Percentiles rank a stretch among this genome's conserved stretches.
Evolutionary conservation across 2,329 filamentous ascomycete species (phyloP).

Genomic region (Penicillium sp.): DNA sequence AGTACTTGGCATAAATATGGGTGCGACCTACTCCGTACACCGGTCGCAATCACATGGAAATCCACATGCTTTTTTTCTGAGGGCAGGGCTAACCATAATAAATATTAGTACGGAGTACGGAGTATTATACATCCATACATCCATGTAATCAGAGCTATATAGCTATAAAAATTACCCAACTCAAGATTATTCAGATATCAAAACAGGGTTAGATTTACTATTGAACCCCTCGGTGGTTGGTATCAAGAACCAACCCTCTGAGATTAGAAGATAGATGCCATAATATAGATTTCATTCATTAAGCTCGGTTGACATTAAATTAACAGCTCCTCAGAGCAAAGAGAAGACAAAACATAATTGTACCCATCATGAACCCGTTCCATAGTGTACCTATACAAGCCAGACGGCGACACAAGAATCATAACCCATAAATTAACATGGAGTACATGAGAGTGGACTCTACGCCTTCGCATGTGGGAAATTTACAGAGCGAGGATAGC

Average conservation of each 20-base stretch:
- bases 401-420: slow-evolving; percentile 15
- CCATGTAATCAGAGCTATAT: too few species aligned
- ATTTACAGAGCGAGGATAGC: slow-evolving; percentile 45
- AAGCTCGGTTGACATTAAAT: slow-evolving; percentile 20
- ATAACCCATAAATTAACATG: slow-evolving; percentile 16
- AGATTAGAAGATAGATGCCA: not conserved
- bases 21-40: not conserved
- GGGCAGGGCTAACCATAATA: not conserved
- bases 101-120: too few species aligned
- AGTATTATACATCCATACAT: not conserved
- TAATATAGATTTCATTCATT: slow-evolving; percentile 6
- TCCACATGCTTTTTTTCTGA: slow-evolving; percentile 1
- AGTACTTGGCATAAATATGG: not conserved
- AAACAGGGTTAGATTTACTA: not conserved
- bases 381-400: slow-evolving; percentile 21
- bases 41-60: slow-evolving; percentile 16
- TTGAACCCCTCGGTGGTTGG: not conserved
- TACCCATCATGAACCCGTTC: slow-evolving; percentile 13
- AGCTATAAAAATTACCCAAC: too few species aligned
- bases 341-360: slow-evolving; percentile 5
- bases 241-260: not conserved
- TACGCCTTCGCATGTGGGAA: not conserved
- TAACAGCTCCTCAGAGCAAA: slow-evolving; percentile 7
- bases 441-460: not conserved
- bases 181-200: not conserved